Evolutionary conservation across 2,329 filamentous ascomycete species (phyloP).

Genomic region (Aureobasidium sp.): DNA sequence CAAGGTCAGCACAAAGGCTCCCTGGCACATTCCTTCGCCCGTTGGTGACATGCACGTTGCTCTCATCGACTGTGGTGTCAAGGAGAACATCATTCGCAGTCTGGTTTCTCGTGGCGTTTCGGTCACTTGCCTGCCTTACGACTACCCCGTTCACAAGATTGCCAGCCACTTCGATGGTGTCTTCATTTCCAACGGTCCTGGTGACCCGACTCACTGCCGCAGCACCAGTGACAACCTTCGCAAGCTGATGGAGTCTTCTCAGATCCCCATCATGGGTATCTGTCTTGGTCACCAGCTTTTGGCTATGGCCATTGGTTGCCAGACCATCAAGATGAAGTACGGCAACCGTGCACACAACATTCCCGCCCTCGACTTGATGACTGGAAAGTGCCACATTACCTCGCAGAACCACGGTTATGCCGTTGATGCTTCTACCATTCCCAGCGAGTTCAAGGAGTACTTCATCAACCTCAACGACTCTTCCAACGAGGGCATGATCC

Average conservation of each 20-base stretch:
- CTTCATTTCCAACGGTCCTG: constrained; percentile 98
- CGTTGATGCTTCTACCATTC: constrained; percentile 74
- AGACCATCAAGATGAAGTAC: constrained; percentile 97
- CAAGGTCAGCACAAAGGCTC: constrained; percentile 94
- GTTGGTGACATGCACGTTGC: constrained; percentile 83
- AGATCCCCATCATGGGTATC: constrained; percentile 93
- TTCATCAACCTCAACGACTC: constrained; percentile 98
- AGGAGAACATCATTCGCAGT: constrained; percentile 98
- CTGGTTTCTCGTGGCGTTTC: constrained; percentile 85
- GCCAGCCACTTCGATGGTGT: constrained; percentile 96
- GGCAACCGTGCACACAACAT: constrained; percentile 99
- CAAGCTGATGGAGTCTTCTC: constrained; percentile 82
- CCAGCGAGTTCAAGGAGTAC: constrained; percentile 89
- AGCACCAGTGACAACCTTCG: constrained; percentile 87
- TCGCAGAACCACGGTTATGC: constrained; percentile 98
- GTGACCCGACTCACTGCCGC: constrained; percentile 95
- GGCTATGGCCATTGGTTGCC: constrained; percentile 77
- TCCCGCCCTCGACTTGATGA: constrained; percentile 86
- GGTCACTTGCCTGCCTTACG: constrained; percentile 89
- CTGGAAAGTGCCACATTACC: constrained; percentile 96
- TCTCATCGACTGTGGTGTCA: constrained; percentile 95
- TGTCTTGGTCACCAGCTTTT: constrained; percentile 96
- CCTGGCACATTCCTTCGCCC: constrained; percentile 84
- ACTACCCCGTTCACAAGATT: constrained; percentile 98
- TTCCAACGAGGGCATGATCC: constrained; percentile 95